Conservation (phyloP, 2,329 filamentous ascomycete species). For the Catunica adiposa region DNA sequence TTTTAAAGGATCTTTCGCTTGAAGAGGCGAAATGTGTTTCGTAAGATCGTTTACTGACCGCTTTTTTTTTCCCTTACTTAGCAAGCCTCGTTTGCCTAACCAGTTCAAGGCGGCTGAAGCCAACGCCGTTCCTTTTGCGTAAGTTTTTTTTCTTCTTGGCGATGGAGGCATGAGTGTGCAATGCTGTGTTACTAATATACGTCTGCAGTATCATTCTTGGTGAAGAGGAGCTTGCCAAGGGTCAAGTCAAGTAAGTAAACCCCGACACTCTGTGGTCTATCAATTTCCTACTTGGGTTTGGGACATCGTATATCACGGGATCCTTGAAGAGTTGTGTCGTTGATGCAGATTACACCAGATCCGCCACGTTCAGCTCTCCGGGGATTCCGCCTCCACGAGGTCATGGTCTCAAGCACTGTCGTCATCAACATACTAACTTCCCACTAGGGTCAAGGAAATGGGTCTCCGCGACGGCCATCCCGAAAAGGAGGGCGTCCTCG, state of each 20-base stretch:
- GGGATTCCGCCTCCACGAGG: neutral
- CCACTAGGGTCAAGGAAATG: conserved; percentile 49
- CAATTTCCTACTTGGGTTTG: neutral
- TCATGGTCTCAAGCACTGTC: too few relatives aligned
- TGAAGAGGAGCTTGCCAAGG: conserved; percentile 70
- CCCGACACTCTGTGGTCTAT: neutral
- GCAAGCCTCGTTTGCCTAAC: conserved; percentile 71
- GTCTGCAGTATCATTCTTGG: conserved; percentile 55
- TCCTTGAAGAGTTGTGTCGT: too few relatives aligned
- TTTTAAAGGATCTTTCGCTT: too few relatives aligned
- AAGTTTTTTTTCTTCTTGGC: too few relatives aligned
- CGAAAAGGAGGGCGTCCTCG: conserved; percentile 73
- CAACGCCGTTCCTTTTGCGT: conserved; percentile 61
- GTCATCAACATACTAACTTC: neutral
- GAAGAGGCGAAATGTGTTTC: neutral
- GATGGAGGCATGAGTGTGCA: neutral
- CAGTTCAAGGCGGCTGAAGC: conserved; percentile 86
- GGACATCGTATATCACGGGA: neutral
- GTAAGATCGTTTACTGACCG: neutral
- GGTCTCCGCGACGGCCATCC: conserved; percentile 64
- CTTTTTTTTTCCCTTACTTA: neutral
- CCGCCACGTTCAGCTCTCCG: neutral
- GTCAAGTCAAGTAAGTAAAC: conserved; percentile 48
- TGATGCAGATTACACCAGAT: neutral
- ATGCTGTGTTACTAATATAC: neutral